phyloP scores from a whole-genome alignment of 495 filamentous ascomycete species.

The Neurospora africana region DNA sequence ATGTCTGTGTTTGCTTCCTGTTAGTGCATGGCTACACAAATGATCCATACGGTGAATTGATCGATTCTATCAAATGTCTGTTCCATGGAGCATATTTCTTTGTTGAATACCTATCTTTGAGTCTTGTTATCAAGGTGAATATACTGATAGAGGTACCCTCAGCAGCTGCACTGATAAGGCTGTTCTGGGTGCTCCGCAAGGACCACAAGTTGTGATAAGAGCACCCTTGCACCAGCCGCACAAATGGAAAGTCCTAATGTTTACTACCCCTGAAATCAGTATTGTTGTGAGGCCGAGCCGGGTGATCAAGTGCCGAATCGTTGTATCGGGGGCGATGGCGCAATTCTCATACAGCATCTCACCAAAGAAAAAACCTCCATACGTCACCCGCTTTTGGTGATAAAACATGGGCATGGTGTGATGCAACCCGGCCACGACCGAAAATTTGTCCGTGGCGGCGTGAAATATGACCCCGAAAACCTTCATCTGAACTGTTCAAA shows the following conservation, averaged over 20 bases:
- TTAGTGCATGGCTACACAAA: not conserved
- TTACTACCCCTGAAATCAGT: not conserved
- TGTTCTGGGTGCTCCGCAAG: not conserved
- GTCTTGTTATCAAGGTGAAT: not conserved
- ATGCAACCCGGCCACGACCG: not conserved
- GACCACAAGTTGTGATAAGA: not conserved
- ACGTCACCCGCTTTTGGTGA: not conserved
- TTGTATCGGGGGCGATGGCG: constrained; percentile 3
- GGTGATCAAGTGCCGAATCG: not conserved
- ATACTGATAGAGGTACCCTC: not conserved
- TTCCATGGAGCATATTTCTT: not conserved
- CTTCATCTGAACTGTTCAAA: not conserved
- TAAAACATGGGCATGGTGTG: not conserved
- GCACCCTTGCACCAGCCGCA: not conserved
- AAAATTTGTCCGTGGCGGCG: not conserved
- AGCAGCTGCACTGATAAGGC: not conserved
- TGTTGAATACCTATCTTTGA: not conserved
- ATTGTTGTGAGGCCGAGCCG: not conserved
- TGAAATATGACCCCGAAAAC: not conserved
- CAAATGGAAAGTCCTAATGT: not conserved
- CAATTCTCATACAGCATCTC: constrained; percentile 2
- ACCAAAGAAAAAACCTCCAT: not conserved
- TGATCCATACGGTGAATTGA: not conserved
- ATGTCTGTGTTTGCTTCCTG: not conserved
- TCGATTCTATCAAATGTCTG: not conserved